A percentile compares a stretch with the other conserved stretches of the same genome.
Conservation (phyloP, 2,329 filamentous ascomycete genomes). For the Aspergillus sp. region DNA sequence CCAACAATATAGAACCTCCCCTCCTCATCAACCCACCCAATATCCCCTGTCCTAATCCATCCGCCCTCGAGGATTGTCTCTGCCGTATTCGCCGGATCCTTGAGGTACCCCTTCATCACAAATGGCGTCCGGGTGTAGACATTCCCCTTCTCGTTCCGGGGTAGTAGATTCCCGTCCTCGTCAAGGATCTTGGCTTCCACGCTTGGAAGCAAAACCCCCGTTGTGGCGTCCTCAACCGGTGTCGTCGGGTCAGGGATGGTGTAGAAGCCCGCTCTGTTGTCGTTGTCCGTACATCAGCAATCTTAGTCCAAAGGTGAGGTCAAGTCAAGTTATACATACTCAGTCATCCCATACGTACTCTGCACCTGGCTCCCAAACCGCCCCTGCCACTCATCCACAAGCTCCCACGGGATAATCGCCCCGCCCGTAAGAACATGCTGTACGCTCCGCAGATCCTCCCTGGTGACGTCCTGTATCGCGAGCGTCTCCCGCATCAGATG, state of each 20-base stretch:
- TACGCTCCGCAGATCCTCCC: not conserved
- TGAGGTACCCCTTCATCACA: constrained; percentile 75
- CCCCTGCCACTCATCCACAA: not conserved
- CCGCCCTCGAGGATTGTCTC: constrained; percentile 62
- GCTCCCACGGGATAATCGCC: not conserved
- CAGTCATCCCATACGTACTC: constrained; percentile 68
- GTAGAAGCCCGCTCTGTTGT: not conserved
- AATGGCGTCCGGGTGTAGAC: constrained; percentile 71
- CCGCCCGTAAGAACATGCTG: not conserved
- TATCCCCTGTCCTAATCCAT: constrained; percentile 71
- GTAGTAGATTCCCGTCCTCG: constrained; percentile 48
- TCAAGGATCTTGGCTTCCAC: constrained; percentile 62
- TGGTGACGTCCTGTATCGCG: not conserved
- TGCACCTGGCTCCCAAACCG: not conserved
- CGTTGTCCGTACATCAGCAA: not conserved
- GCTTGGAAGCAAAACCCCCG: constrained; percentile 68
- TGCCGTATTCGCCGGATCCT: constrained; percentile 64
- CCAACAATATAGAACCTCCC: constrained; percentile 68
- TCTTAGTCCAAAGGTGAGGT: too few species aligned
- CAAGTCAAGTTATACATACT: constrained; percentile 41
- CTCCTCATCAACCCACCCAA: constrained; percentile 62
- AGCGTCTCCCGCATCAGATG: not conserved
- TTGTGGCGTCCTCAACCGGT: constrained; percentile 46
- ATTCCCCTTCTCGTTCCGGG: constrained; percentile 61
- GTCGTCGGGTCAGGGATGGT: constrained; percentile 53